These are phyloP conservation scores for Lichtheimia corymbifera DNA, from an alignment of 371 early-diverging fungal species.

Conservation along the genomic window DNA sequence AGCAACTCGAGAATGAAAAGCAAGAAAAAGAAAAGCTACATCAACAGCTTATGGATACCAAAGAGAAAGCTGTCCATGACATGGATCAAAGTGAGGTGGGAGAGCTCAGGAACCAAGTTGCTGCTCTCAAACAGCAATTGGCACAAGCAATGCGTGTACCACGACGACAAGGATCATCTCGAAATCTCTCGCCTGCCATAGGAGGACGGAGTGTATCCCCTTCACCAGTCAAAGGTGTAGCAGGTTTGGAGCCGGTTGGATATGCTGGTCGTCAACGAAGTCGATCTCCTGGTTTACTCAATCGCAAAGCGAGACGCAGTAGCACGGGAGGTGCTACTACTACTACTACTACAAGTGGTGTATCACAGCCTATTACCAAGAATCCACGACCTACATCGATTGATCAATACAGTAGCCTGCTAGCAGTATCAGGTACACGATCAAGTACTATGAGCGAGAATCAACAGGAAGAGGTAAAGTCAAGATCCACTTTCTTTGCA, in stretches of 20 bases:
- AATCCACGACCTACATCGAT: conserved; percentile 49
- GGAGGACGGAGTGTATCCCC: conserved; percentile 26
- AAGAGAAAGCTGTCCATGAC: conserved; percentile 20
- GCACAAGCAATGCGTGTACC: conserved; percentile 41
- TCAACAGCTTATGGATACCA: conserved; percentile 13
- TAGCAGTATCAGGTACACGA: conserved; percentile 20
- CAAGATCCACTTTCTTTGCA: too few species aligned
- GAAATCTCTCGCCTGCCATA: conserved; percentile 19
- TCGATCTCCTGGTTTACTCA: conserved; percentile 23
- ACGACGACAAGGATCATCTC: conserved; percentile 27
- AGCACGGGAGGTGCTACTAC: conserved; percentile 26
- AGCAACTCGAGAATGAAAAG: conserved; percentile 61
- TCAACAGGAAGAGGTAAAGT: conserved; percentile 19
- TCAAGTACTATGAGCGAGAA: conserved; percentile 23
- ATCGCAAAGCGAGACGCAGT: conserved; percentile 41
- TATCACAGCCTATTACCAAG: conserved; percentile 23
- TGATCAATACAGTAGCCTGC: conserved; percentile 34
- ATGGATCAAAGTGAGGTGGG: conserved; percentile 27
- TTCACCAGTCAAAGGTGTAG: conserved; percentile 29
- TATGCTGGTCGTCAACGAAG: conserved; percentile 17
- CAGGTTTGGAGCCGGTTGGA: conserved; percentile 15
- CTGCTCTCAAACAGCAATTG: conserved; percentile 50
- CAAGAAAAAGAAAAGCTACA: conserved; percentile 67
- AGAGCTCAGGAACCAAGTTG: conserved; percentile 26
- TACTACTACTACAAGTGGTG: conserved; percentile 15